These are phyloP conservation scores for Corylus avellana DNA, from an alignment of 306 rosid genomes.

Conservation along the genomic window DNA sequence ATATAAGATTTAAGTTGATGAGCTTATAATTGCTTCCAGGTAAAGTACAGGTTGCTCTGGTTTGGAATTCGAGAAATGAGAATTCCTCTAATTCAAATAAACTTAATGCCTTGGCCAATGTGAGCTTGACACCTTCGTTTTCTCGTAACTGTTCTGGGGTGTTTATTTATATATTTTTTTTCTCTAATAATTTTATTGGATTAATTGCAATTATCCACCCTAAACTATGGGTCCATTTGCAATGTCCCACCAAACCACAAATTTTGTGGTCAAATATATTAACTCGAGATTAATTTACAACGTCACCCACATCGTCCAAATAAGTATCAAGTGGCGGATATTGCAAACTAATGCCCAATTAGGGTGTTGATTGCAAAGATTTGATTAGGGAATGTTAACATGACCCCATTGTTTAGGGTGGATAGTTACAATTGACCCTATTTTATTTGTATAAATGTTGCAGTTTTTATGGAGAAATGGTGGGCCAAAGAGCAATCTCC, in stretches of 20 bases:
- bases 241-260: not conserved
- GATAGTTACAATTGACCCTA: not conserved
- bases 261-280: not conserved
- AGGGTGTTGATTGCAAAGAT: not conserved
- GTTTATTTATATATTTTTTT: not conserved
- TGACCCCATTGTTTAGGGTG: not conserved
- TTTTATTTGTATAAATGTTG: constrained; percentile 17
- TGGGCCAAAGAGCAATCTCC: constrained; percentile 63
- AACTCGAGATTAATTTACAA: not conserved
- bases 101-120: constrained; percentile 74
- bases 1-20: constrained; percentile 23
- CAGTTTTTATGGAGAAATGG: constrained; percentile 92
- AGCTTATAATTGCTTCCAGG: constrained; percentile 47
- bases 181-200: not conserved
- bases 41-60: constrained; percentile 84
- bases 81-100: constrained; percentile 60
- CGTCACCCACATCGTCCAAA: not conserved
- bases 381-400: not conserved
- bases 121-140: constrained; percentile 38
- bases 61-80: constrained; percentile 94
- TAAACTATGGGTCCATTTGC: constrained; percentile 19
- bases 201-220: no score
- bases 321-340: not conserved
- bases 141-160: not conserved
- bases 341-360: not conserved